A percentile compares a stretch with the other conserved stretches of the same genome.
phyloP scores from a whole-genome alignment of 805 yeast genomes.

The Saccharomyces eubayanus region DNA sequence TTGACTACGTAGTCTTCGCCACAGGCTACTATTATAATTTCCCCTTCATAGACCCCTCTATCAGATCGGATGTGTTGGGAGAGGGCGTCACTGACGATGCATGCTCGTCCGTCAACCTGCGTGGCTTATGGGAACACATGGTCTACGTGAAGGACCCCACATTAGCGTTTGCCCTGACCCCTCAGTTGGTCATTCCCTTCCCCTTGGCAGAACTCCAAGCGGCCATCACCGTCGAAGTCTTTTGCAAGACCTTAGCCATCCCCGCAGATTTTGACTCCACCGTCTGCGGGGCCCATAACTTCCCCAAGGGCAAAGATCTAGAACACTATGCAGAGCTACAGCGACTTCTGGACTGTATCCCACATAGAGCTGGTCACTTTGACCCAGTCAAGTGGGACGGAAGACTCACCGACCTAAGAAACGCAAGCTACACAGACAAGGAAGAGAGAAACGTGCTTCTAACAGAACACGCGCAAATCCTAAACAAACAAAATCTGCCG shows the following conservation, averaged over 20 bases:
- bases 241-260: constrained; percentile 44
- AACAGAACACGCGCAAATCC: constrained; percentile 10
- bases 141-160: constrained; percentile 54
- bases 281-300: constrained; percentile 11
- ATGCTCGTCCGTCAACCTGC: constrained; percentile 6
- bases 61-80: constrained; percentile 16
- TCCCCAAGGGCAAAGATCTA: constrained; percentile 18
- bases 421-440: constrained; percentile 12
- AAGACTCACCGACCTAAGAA: constrained; percentile 10
- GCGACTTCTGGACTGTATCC: constrained; percentile 10
- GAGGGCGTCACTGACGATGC: constrained; percentile 27
- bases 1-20: constrained; percentile 39
- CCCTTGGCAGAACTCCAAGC: constrained; percentile 59
- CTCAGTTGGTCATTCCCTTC: constrained; percentile 55
- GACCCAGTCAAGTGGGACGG: constrained; percentile 24
- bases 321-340: constrained; percentile 22
- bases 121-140: constrained; percentile 52
- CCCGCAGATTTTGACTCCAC: constrained; percentile 31
- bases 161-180: constrained; percentile 53
- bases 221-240: constrained; percentile 52
- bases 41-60: constrained; percentile 34
- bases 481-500: constrained; percentile 12
- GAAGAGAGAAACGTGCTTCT: constrained; percentile 15
- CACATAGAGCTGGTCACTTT: constrained; percentile 6
- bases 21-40: constrained; percentile 45